Evolutionary conservation across 139 green algal species (phyloP).

Genomic region (Microglena sp.): DNA sequence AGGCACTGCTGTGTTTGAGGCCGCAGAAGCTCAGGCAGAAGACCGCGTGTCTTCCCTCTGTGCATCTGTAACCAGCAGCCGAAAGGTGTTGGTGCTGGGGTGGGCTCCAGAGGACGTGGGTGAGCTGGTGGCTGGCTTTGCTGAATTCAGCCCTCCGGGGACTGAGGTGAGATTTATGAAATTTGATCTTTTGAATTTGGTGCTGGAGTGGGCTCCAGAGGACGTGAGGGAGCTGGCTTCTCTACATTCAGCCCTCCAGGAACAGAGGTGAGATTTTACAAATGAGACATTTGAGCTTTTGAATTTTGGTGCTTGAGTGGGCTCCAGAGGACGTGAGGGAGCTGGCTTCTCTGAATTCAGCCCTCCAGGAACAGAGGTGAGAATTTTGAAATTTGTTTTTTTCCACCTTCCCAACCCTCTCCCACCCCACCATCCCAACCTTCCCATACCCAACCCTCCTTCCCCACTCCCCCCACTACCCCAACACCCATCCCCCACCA

Average conservation of each 20-base stretch:
- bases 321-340: conserved; percentile 4
- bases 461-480: too few species aligned
- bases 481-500: too few species aligned
- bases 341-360: conserved; percentile 13
- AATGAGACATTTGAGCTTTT: too few species aligned
- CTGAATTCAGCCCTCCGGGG: conserved; percentile 13
- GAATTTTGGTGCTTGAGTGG: conserved; percentile 3
- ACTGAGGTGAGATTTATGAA: too few species aligned
- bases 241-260: conserved; percentile 11
- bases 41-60: too few species aligned
- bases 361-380: conserved; percentile 4
- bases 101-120: conserved; percentile 7
- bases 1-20: too few species aligned
- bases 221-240: conserved; percentile 4
- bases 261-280: too few species aligned
- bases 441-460: too few species aligned
- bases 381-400: not conserved
- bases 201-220: conserved; percentile 6
- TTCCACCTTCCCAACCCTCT: too few species aligned
- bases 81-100: conserved; percentile 2
- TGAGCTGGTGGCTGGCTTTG: conserved; percentile 10
- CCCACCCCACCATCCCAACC: too few species aligned
- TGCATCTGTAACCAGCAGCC: not conserved
- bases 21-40: too few species aligned
- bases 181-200: too few species aligned